phyloP scores from a whole-genome alignment of 176 grass and related monocot genomes.

The Avena insularis region DNA sequence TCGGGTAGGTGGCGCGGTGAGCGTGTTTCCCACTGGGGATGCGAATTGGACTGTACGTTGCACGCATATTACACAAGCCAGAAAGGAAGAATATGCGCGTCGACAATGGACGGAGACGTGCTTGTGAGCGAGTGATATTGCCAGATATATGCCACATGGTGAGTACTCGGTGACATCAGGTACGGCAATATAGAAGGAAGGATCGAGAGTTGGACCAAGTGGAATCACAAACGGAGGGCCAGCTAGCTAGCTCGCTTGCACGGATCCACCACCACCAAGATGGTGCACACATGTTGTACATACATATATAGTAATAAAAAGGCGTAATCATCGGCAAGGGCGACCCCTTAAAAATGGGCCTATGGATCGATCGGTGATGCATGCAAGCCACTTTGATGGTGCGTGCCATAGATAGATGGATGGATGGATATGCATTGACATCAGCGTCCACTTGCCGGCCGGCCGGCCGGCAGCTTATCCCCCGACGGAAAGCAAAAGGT shows the following conservation, averaged over 20 bases:
- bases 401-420: neutral
- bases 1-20: neutral
- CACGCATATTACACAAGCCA: neutral
- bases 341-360: neutral
- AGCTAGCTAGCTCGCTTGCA: neutral
- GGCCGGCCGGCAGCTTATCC: neutral
- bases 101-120: neutral
- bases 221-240: constrained; percentile 9
- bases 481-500: neutral
- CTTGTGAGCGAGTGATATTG: neutral
- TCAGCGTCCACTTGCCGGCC: neutral
- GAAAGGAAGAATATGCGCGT: neutral
- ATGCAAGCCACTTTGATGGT: neutral
- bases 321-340: neutral
- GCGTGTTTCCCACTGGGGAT: neutral
- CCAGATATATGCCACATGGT: constrained; percentile 17
- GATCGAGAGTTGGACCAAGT: constrained; percentile 6
- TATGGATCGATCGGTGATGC: neutral
- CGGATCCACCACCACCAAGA: neutral
- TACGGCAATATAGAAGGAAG: constrained; percentile 9
- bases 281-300: neutral
- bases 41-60: constrained; percentile 6
- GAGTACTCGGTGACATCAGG: constrained; percentile 4
- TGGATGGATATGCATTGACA: constrained; percentile 15
- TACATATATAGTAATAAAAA: constrained; percentile 9